Evolutionary conservation across 1,139 yeast genomes (phyloP), one percentile per base, ranked within the genome.

Genomic region (Geotrichum candidum): DNA sequence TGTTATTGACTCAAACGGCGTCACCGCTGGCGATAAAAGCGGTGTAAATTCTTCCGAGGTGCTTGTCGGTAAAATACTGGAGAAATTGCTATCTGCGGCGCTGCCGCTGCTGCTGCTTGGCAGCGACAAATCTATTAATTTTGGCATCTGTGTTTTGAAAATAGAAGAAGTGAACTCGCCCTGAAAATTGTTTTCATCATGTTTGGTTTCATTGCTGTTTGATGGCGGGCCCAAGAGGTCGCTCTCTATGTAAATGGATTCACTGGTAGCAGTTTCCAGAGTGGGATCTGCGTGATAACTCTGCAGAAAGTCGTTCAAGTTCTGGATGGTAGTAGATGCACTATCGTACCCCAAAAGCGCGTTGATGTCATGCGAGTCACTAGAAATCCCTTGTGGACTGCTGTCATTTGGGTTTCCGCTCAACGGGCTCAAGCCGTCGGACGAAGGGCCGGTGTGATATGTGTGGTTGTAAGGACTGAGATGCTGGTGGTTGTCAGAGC

Each of bases 11-110:
- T 85, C 90, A 67, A 82, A 70, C 0, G 92, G 91, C 1, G 89
- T 84, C 29, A 82, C 85, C 2, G 88, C 87, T 0, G 96, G 96
- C 1, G 91, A 86, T 13, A 87, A 83, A 59, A 88, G 77, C 0
- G 96, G 95, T 0, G 95, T 88, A 72, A 84, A 87, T 51, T 70
- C 65, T 46, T 67, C 68, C 53, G 70, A 67, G 29, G 58, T 56
- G 5, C 50, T 31, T 7, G 46, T 15, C 3, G 46, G 6, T 13
- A 54, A 35, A 48, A 46, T 57, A 0, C 53, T n/a, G 6, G 57
- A 51, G 45, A 11, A 41, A 23, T 27, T 56, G 13, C 27, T 33
- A 9, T 15, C 27, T 29, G 54, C 51, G 11, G 18, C 41, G 31
- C 22, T 33, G 41, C 57, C 45, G 18, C 41, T 46, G 31, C 54